phyloP scores from a whole-genome alignment of 1,284 basidiomycete genomes.

The Sparassis latifolia region DNA sequence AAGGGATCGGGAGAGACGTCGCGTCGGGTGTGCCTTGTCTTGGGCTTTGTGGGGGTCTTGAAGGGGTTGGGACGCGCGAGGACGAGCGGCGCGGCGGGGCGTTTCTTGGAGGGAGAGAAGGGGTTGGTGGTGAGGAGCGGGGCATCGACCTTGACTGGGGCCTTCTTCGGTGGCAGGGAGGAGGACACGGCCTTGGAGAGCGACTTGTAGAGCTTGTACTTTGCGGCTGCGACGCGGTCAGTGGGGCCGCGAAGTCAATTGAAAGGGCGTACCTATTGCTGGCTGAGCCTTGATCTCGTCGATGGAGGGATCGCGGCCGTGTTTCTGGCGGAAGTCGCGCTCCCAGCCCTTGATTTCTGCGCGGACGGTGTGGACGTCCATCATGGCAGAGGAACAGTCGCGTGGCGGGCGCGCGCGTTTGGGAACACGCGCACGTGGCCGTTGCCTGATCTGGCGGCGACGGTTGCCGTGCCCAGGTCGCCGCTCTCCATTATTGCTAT shows the following conservation, averaged over 20 bases:
- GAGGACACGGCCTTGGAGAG: conserved; percentile 43
- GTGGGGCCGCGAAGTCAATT: conserved; percentile 5
- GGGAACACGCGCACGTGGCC: conserved; percentile 6
- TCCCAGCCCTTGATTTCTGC: conserved; percentile 83
- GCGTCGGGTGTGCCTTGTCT: conserved; percentile 18
- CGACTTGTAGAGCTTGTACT: conserved; percentile 80
- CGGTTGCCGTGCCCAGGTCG: neutral
- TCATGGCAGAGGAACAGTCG: conserved; percentile 10
- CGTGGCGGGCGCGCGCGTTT: neutral
- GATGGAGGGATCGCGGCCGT: conserved; percentile 63
- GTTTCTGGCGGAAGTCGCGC: conserved; percentile 54
- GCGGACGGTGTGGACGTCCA: conserved; percentile 50
- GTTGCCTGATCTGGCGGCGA: conserved; percentile 2
- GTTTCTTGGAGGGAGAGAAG: conserved; percentile 69
- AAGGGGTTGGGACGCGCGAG: conserved; percentile 41
- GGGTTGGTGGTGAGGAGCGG: conserved; percentile 59
- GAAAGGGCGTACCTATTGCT: conserved; percentile 49
- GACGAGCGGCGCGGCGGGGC: conserved; percentile 16
- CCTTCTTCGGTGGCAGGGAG: conserved; percentile 34
- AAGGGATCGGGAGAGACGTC: conserved; percentile 12
- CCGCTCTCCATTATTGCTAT: neutral
- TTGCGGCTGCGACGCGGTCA: conserved; percentile 47
- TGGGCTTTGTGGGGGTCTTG: conserved; percentile 42
- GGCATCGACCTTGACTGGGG: conserved; percentile 40
- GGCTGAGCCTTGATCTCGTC: conserved; percentile 73